Base-by-base conservation (phyloP, 257 asterid genomes). In the Solanum piurae region DNA sequence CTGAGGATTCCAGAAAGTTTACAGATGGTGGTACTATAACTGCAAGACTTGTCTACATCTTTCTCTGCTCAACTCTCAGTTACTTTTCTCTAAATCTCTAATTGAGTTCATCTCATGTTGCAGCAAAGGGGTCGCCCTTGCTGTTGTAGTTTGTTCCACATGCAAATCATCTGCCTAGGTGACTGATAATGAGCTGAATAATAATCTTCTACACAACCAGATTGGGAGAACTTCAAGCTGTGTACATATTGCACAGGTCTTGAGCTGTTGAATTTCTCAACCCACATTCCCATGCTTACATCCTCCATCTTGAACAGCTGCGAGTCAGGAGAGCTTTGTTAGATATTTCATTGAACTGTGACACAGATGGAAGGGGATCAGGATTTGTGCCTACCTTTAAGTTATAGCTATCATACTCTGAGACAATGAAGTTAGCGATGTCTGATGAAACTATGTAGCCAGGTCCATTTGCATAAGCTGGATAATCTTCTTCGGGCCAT, bases 241-340 rank as follows among this genome's bases (percentile, higher is more conserved):
- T 96, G 98, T 23, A 93, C 92, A 75, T 95, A 96, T 88, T 94
- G 94, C 25, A 96, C 98, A 4, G 92, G 88, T 71, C 80, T 91
- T 40, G 98, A 33, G 86, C 90, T 90, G 49, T 96, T 95, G 76
- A 93, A 93, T 75, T 94, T 92, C 92, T 93, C 96, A 31, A 96
- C 98, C 99, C 99, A 96, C 95, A 94, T 93, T 76, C 99, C 99
- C 96, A 96, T 93, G 90, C 99, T 95, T 49, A 96, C 99, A 25
- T 96, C 99, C 89, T 96, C 99, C 99, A 96, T 96, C 92, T 96
- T 96, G 86, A 96, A 96, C 89, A 95, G 86, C 99, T 96, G 96
- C 89, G 80, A 9, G 83, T 66, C 44, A 69, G 62, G 12, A 18
- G 84, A 74, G 77, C 9, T 9, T 2, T 29, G 23, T 27, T 27